phyloP scores from a whole-genome alignment of 2,329 filamentous ascomycete genomes.

The Didymella glomerata region DNA sequence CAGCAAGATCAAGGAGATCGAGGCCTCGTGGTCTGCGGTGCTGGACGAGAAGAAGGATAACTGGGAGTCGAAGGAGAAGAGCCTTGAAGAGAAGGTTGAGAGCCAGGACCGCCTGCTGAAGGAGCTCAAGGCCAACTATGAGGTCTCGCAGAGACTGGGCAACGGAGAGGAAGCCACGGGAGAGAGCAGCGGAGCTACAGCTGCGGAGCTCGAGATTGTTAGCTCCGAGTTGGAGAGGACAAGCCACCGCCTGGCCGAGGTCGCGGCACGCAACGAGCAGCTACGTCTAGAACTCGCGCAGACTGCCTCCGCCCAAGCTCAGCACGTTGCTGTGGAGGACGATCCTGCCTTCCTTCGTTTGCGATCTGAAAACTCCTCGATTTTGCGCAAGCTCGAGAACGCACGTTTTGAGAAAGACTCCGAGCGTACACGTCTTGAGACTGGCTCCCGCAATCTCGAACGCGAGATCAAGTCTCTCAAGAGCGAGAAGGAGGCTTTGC shows the following conservation, averaged over 20 bases:
- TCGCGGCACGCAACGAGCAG: slow-evolving; percentile 94
- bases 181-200: slow-evolving; percentile 70
- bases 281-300: slow-evolving; percentile 90
- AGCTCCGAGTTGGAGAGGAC: slow-evolving; percentile 91
- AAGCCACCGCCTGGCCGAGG: slow-evolving; percentile 83
- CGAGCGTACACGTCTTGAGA: slow-evolving; percentile 78
- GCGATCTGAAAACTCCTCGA: slow-evolving; percentile 89
- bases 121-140: slow-evolving; percentile 96
- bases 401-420: slow-evolving; percentile 83
- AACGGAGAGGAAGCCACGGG: slow-evolving; percentile 72
- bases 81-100: slow-evolving; percentile 90
- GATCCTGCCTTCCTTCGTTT: slow-evolving; percentile 88
- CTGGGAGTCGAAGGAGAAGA: slow-evolving; percentile 93
- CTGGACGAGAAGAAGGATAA: slow-evolving; percentile 94
- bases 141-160: slow-evolving; percentile 90
- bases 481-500: slow-evolving; percentile 81
- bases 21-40: slow-evolving; percentile 88
- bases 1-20: slow-evolving; percentile 83
- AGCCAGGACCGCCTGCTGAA: slow-evolving; percentile 91
- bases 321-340: slow-evolving; percentile 75
- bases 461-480: slow-evolving; percentile 77
- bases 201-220: slow-evolving; percentile 92
- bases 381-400: slow-evolving; percentile 87
- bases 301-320: slow-evolving; percentile 75
- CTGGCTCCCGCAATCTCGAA: slow-evolving; percentile 79